These are phyloP conservation scores for Pythium oligandrum DNA, from an alignment of 352 stramenopile species.

Conservation along the genomic window DNA sequence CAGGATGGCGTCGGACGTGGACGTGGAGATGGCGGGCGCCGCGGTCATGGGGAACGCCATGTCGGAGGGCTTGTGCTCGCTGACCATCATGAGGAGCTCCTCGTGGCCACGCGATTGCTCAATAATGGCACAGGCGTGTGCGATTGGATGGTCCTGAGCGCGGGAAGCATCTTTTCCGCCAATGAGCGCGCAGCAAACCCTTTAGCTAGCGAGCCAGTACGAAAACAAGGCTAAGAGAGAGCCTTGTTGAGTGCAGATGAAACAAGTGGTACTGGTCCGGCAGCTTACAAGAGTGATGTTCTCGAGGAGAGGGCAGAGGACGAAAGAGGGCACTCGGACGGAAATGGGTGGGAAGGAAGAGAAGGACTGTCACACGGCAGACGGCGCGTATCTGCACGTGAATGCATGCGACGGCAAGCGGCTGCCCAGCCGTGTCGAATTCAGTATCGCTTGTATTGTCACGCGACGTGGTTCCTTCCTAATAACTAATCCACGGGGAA, in stretches of 20 bases:
- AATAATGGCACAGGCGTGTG: not conserved
- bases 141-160: conserved; percentile 32
- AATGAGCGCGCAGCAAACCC: conserved; percentile 9
- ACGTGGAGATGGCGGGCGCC: conserved; percentile 3
- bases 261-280: conserved; percentile 6
- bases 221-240: not conserved
- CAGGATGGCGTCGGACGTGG: not conserved
- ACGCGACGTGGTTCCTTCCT: too few relatives aligned
- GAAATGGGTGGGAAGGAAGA: too few relatives aligned
- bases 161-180: conserved; percentile 20
- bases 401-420: too few relatives aligned
- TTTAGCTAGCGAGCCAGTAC: conserved; percentile 17
- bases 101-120: not conserved
- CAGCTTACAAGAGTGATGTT: conserved; percentile 1
- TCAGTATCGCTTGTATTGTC: too few relatives aligned
- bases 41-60: conserved; percentile 5
- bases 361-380: too few relatives aligned
- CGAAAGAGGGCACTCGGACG: too few relatives aligned
- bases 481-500: too few relatives aligned
- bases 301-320: too few relatives aligned
- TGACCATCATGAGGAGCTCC: conserved; percentile 30
- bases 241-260: not conserved
- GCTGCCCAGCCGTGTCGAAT: too few relatives aligned
- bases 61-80: conserved; percentile 23
- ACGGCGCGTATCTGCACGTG: too few relatives aligned